Percentiles rank a stretch among this genome's conserved stretches.
phyloP scores from a whole-genome alignment of 306 rosid species.

The Prunus salicina region DNA sequence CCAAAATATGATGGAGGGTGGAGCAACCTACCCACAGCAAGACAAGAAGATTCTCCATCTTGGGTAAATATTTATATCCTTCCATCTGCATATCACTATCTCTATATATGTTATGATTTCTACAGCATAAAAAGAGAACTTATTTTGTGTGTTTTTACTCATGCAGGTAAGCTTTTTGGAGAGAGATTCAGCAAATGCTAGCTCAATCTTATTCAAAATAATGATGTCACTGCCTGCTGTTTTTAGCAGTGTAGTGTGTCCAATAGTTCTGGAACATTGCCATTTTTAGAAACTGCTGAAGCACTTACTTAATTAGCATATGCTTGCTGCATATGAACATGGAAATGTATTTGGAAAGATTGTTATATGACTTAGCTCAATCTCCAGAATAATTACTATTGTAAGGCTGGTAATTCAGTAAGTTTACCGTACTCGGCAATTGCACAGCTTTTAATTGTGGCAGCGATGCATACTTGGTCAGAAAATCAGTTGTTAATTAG shows the following conservation, averaged over 20 bases:
- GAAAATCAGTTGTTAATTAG: too few relatives aligned
- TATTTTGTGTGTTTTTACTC: not conserved
- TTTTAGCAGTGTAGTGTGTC: not conserved
- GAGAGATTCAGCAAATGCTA: not conserved
- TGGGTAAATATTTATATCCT: slow-evolving; percentile 32
- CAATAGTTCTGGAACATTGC: not conserved
- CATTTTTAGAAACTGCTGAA: not conserved
- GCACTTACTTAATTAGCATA: not conserved
- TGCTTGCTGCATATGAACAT: not conserved
- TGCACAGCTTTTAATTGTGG: too few relatives aligned
- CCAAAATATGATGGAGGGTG: slow-evolving; percentile 54
- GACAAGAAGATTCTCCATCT: slow-evolving; percentile 91
- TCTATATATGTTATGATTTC: too few relatives aligned
- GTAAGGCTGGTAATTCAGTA: too few relatives aligned
- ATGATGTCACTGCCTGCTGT: not conserved
- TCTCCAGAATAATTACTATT: not conserved
- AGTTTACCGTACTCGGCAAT: too few relatives aligned
- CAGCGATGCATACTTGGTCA: too few relatives aligned
- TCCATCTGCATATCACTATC: not conserved
- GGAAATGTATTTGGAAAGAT: not conserved
- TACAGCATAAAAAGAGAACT: not conserved
- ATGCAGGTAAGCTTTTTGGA: not conserved
- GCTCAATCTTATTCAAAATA: not conserved
- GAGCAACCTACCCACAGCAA: slow-evolving; percentile 56
- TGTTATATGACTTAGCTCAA: not conserved